Evolutionary conservation across 2,329 filamentous ascomycete species (phyloP).

Genomic region (Paradendryphiella salina): DNA sequence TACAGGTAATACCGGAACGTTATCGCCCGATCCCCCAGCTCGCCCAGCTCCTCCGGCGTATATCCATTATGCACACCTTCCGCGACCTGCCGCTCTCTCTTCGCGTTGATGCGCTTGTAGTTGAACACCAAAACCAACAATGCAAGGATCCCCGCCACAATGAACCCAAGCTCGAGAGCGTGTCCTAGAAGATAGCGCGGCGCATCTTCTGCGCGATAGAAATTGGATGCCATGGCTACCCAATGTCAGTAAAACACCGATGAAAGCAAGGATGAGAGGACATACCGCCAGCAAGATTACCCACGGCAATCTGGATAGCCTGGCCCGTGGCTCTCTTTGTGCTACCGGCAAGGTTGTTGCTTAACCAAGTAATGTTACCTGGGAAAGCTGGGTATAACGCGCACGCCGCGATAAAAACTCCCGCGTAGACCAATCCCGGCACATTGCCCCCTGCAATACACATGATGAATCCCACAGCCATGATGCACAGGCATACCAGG

Average conservation of each 20-base stretch:
- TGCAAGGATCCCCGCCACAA: constrained; percentile 52
- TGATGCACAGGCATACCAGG: constrained; percentile 37
- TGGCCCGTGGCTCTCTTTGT: constrained; percentile 56
- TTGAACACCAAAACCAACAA: constrained; percentile 51
- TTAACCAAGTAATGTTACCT: constrained; percentile 55
- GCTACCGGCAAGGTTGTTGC: constrained; percentile 58
- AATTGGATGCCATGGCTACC: constrained; percentile 69
- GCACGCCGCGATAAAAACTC: constrained; percentile 26
- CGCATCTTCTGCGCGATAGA: constrained; percentile 58
- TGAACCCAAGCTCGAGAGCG: constrained; percentile 56
- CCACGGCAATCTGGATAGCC: constrained; percentile 55
- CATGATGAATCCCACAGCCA: constrained; percentile 45
- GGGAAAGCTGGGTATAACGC: constrained; percentile 46
- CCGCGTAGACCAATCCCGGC: too few relatives aligned
- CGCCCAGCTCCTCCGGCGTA: too few relatives aligned
- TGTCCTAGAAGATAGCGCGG: constrained; percentile 49
- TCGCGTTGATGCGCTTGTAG: constrained; percentile 64
- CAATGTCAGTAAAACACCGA: constrained; percentile 11
- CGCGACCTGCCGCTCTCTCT: constrained; percentile 51
- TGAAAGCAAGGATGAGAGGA: not conserved
- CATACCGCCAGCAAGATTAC: constrained; percentile 49
- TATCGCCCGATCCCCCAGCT: constrained; percentile 51
- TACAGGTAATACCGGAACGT: constrained; percentile 66
- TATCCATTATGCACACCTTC: too few relatives aligned
- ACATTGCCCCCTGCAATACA: too few relatives aligned